Conservation (phyloP, 2,329 filamentous ascomycete genomes). For the Ceratocystis diversiconidia region DNA sequence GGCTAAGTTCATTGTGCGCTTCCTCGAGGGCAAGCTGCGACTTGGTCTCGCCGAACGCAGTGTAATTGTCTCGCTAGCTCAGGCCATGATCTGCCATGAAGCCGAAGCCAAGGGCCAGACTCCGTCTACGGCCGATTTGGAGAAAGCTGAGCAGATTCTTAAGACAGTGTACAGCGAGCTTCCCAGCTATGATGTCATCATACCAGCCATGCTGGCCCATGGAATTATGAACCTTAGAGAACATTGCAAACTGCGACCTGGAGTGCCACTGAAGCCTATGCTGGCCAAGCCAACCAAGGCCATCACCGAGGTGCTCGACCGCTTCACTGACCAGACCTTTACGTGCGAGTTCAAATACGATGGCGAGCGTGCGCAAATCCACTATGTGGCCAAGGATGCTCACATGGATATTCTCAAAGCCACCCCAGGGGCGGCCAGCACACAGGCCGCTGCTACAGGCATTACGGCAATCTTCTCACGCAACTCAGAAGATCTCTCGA, state of each 20-base stretch:
- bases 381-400: constrained; percentile 79
- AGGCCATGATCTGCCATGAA: constrained; percentile 78
- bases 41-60: constrained; percentile 86
- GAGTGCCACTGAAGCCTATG: constrained; percentile 95
- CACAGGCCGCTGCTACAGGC: constrained; percentile 44
- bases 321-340: constrained; percentile 88
- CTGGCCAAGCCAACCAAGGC: constrained; percentile 96
- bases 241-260: constrained; percentile 80
- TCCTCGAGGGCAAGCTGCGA: constrained; percentile 84
- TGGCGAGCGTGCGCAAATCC: constrained; percentile 94
- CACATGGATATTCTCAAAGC: constrained; percentile 53
- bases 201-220: constrained; percentile 75
- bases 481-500: constrained; percentile 92
- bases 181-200: constrained; percentile 87
- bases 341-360: constrained; percentile 99
- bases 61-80: constrained; percentile 75
- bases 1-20: constrained; percentile 84
- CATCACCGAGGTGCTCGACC: constrained; percentile 91
- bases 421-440: constrained; percentile 45
- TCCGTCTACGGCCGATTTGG: constrained; percentile 61
- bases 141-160: constrained; percentile 68
- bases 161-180: constrained; percentile 91
- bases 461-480: constrained; percentile 90
- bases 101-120: constrained; percentile 53
- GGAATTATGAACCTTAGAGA: constrained; percentile 73